Evolutionary conservation across 1,284 basidiomycete species (phyloP).

Genomic region (Pisolithus thermaeus): DNA sequence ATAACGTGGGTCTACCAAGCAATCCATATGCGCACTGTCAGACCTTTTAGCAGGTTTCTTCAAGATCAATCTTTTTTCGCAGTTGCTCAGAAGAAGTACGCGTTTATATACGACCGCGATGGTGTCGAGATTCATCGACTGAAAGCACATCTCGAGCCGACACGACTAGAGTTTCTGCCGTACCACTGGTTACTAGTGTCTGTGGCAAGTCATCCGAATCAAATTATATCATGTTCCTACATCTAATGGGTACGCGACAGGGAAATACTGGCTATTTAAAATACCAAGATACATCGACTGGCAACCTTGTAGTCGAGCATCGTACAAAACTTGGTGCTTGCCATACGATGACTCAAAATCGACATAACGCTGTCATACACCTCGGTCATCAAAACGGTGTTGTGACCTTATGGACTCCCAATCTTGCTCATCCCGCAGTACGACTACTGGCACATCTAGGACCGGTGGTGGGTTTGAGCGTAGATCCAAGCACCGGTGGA

Average conservation of each 20-base stretch:
- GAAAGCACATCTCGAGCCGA: slow-evolving; percentile 85
- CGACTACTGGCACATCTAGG: slow-evolving; percentile 90
- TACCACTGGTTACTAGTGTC: slow-evolving; percentile 94
- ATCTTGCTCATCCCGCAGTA: slow-evolving; percentile 86
- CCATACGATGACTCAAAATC: slow-evolving; percentile 86
- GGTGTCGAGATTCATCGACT: slow-evolving; percentile 91
- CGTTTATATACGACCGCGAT: slow-evolving; percentile 92
- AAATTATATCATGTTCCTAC: not conserved
- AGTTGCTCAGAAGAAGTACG: slow-evolving; percentile 95
- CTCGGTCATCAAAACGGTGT: slow-evolving; percentile 91
- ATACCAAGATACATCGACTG: slow-evolving; percentile 97
- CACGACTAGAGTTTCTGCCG: slow-evolving; percentile 87
- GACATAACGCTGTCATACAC: slow-evolving; percentile 88
- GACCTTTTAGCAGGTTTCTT: slow-evolving; percentile 57
- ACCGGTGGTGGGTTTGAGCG: slow-evolving; percentile 75
- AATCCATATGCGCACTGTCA: slow-evolving; percentile 7
- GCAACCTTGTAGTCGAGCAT: slow-evolving; percentile 82
- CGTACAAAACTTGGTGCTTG: slow-evolving; percentile 87
- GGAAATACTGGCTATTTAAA: slow-evolving; percentile 89
- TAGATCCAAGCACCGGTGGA: slow-evolving; percentile 82
- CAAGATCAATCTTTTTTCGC: slow-evolving; percentile 93
- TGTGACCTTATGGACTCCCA: slow-evolving; percentile 95
- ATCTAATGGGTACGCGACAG: slow-evolving; percentile 30
- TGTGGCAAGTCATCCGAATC: slow-evolving; percentile 48
- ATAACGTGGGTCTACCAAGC: slow-evolving; percentile 60